phyloP scores from a whole-genome alignment of 73 alveolate genomes.

The Paramecium biaurelia region DNA sequence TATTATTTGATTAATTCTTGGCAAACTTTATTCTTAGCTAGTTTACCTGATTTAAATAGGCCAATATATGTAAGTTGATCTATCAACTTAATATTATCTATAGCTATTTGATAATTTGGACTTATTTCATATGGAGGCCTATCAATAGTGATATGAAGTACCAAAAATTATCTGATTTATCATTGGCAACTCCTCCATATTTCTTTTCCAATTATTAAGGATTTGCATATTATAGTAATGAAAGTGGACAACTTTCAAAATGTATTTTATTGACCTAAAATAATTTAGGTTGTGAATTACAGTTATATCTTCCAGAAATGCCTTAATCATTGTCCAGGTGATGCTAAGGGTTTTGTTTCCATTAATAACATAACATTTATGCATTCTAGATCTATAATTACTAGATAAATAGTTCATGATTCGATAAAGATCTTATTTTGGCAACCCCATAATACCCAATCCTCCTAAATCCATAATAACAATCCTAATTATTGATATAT shows the following conservation, averaged over 20 bases:
- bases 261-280: not conserved
- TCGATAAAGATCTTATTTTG: constrained; percentile 38
- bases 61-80: not conserved
- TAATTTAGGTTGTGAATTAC: not conserved
- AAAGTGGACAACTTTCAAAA: not conserved
- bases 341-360: constrained; percentile 24
- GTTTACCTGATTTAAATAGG: not conserved
- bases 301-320: constrained; percentile 59
- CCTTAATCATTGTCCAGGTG: constrained; percentile 54
- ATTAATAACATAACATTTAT: constrained; percentile 62
- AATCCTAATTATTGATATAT: constrained; percentile 52
- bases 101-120: not conserved
- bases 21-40: not conserved
- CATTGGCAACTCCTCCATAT: constrained; percentile 56
- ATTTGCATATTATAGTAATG: not conserved
- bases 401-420: constrained; percentile 54
- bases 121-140: constrained; percentile 3
- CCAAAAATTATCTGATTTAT: not conserved
- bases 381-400: constrained; percentile 69
- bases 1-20: not conserved
- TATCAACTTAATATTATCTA: not conserved
- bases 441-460: constrained; percentile 43
- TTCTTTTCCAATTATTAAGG: constrained; percentile 32
- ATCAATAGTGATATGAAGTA: not conserved
- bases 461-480: constrained; percentile 61